A percentile compares a stretch with the other conserved stretches of the same genome.
Conservation (phyloP, 1,139 yeast genomes). For the Geotrichum restrictum region DNA sequence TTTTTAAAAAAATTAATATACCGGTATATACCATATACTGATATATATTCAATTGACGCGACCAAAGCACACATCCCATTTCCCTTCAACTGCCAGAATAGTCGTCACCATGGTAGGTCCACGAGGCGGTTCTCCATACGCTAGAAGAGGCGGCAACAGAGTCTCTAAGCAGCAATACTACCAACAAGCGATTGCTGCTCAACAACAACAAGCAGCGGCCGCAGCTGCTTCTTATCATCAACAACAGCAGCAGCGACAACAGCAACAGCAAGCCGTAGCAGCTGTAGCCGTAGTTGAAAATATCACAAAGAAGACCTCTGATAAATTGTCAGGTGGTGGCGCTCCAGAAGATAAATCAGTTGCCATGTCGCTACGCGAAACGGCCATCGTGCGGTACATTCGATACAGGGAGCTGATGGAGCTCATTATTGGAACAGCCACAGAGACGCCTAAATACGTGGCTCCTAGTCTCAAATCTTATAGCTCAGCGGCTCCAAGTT, state of each 20-base stretch:
- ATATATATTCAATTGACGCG: no score
- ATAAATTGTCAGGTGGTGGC: conserved; percentile 28
- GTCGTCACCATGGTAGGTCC: conserved; percentile 20
- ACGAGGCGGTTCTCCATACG: conserved; percentile 16
- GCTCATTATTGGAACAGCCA: conserved; percentile 39
- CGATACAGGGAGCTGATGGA: conserved; percentile 47
- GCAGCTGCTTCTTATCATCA: conserved; percentile 16
- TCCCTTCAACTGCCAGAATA: no score
- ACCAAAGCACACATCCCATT: no score
- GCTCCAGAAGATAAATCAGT: conserved; percentile 41
- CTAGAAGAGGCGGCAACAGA: conserved; percentile 13
- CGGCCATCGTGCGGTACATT: conserved; percentile 43
- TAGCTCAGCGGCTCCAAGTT: background rate
- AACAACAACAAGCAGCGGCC: conserved; percentile 20
- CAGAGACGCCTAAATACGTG: conserved; percentile 32
- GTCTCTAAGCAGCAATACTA: conserved; percentile 19
- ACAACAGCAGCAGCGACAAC: conserved; percentile 13
- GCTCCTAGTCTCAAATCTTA: background rate
- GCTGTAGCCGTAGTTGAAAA: background rate
- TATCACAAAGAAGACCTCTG: background rate
- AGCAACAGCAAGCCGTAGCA: conserved; percentile 11
- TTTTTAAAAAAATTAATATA: no score
- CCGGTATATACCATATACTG: no score
- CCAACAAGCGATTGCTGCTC: conserved; percentile 19
- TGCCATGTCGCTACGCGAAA: conserved; percentile 42